Evolutionary conservation across 2,329 filamentous ascomycete genomes (phyloP), one percentile per base, ranked within the genome.

Genomic region (Epichloe aotearoae): DNA sequence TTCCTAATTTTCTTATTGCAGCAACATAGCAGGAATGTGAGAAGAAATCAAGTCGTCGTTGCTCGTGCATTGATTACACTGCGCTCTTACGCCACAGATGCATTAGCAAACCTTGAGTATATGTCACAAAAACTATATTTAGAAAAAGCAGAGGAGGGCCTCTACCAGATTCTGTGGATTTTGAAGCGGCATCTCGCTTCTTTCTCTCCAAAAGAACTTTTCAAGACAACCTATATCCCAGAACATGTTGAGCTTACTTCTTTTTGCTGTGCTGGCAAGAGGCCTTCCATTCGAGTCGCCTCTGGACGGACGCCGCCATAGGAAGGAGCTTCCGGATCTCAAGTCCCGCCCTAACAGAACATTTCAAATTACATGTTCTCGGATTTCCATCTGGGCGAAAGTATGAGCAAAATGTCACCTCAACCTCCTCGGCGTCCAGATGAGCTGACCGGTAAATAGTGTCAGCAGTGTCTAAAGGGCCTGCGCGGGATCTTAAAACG

Each of bases 401-500:
- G 42, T 52, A 45, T n/a, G 14, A 38, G 33, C 14, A 11, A 5
- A 26, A 15, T 14, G 14, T 8, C 14, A 6, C 7, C 26, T 26
- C 17, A 5, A 34, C 4, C 7, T 5, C n/a, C 17, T 10, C 3
- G 8, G n/a, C 17, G 11, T 11, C 5, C n/a, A 20, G 4, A 36
- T 45, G 20, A 34, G 8, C 33, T 42, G n/a, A 50, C 30, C 8
- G 34, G 12, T 30, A 2, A 17, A 14, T 3, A 50, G 41, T 20
- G 39, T 19, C 48, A 20, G 23, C 34, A 15, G 20, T 46, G 8
- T 6, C 39, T 5, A 19, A 44, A 19, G 64, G 64, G 0, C 69
- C 71, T 5, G 66, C 68, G 30, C 74, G 77, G 53, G 83, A 87
- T 61, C 58, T 69, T 52, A 76, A 77, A 46, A 77, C 79, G 0